Percentiles rank a stretch among this genome's conserved stretches.
These are phyloP conservation scores for Hyaloscypha variabilis DNA, from an alignment of 495 filamentous ascomycete genomes.

Conservation along the genomic window DNA sequence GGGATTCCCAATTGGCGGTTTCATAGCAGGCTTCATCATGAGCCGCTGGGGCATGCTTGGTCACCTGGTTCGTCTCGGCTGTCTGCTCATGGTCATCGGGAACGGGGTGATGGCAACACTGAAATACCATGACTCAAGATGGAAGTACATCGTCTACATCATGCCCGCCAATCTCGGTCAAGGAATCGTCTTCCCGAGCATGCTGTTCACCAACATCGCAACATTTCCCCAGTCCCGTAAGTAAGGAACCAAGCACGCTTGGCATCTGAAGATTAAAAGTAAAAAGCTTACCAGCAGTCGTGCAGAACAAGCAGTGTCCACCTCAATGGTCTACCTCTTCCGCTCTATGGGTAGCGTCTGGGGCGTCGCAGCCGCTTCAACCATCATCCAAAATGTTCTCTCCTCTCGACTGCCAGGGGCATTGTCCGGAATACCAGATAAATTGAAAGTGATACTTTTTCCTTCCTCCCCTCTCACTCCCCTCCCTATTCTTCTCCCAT, in stretches of 20 bases:
- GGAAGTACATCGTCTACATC: conserved; percentile 66
- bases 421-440: conserved; percentile 64
- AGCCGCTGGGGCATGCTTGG: conserved; percentile 63
- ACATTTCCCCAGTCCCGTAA: conserved; percentile 64
- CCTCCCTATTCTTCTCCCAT: conserved; percentile 10
- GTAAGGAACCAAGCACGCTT: conserved; percentile 16
- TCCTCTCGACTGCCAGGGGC: conserved; percentile 56
- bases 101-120: conserved; percentile 58
- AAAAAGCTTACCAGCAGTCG: background rate
- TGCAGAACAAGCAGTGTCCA: conserved; percentile 64
- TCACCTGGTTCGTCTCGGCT: conserved; percentile 55
- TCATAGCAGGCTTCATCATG: conserved; percentile 65
- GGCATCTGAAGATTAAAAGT: background rate
- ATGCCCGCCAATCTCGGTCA: conserved; percentile 67
- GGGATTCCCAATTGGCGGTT: conserved; percentile 61
- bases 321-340: conserved; percentile 63
- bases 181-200: conserved; percentile 64
- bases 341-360: conserved; percentile 66
- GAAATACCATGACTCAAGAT: conserved; percentile 56
- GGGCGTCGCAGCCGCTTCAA: conserved; percentile 64
- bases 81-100: conserved; percentile 61
- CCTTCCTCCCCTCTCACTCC: conserved; percentile 30
- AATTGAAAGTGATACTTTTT: conserved; percentile 63
- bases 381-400: conserved; percentile 66
- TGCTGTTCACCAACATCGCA: conserved; percentile 64